Base-by-base conservation (phyloP, 441 rosid genomes). In the Breynia disticha region DNA sequence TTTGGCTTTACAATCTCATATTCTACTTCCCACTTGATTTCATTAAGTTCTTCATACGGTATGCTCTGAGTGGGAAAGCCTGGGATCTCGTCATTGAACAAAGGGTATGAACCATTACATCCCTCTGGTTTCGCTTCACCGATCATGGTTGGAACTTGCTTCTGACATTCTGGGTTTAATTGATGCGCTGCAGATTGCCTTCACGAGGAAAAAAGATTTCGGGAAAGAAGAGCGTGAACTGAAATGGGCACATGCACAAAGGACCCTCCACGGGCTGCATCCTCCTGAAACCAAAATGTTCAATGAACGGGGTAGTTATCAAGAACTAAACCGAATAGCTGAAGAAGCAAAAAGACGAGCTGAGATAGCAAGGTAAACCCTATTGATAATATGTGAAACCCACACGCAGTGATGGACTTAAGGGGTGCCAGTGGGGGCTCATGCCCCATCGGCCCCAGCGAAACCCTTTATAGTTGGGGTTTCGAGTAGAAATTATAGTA, bases 171-270 rank as follows among this genome's bases (percentile, higher is more conserved):
- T 19, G 39, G 38, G 52, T 9, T 45, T 20, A 8, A 28, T n/a
- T 28, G 43, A 16, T 39, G 12, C 15, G 61, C 9, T 18, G 46
- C 48, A 85, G 90, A 80, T 80, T 52, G 90, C 86, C 44, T 86
- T 86, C 64, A 80, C 95, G 1, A 80, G 81, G 15, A 82, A 86
- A 79, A 86, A 82, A 67, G 82, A 86, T 58, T 86, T 79, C 2
- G 90, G 90, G 1, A 82, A 72, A 66, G 90, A 76, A 47, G 90
- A 86, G 66, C 73, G 95, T 56, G 90, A 86, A 49, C 88, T 87
- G 24, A 85, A 80, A 64, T 80, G 95, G 95, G 95, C 90, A 43
- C 66, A 79, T 41, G 87, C 87, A 32, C 90, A 86, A 57, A 79
- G 90, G 64, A 80, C 87, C n/a, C 75, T 80, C 19, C 95, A 80